Base-by-base conservation (phyloP, 768 basidiomycete genomes). In the Podaxis sp. region DNA sequence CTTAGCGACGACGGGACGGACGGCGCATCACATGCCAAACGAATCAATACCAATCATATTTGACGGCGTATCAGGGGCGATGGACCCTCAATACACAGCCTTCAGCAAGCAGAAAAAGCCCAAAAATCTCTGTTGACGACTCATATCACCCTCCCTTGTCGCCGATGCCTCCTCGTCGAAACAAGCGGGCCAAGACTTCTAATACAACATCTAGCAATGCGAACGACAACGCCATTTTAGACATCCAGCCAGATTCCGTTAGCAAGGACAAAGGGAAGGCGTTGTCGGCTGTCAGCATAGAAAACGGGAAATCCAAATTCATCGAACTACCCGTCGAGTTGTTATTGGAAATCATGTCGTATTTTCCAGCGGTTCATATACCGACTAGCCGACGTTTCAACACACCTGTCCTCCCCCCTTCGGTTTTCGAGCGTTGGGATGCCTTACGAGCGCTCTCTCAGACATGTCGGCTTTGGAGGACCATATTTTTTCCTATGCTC, bases 401-500 rank as follows among this genome's bases (percentile, higher is more conserved):
- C 56, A 33, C 41, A 15, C 63, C 60, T 13, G n/a, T 69, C 7
- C 66, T 71, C 12, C 68, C 72, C 15, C 36, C 60, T 6, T 54
- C 56, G 2, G 69, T 71, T 62, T 68, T 71, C 28, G 69, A 68
- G 33, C 72, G 74, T 26, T 67, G 68, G n/a, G 68, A 74, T 33
- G 65, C 63, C 11, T 66, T 77, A 13, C 70, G 75, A 1, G 70
- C 74, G 4, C 69, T 77, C 5, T 77, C 77, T 0, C 77, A 77
- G 59, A 75, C 75, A 0, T 75, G 74, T 58, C 65, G 60, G 22
- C 51, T 64, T 0, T 72, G 75, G 50, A 68, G 76, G 10, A 41
- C 56, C 1, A 53, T 72, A 0, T 76, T 76, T 50, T 65, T 75
- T 2, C 72, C 72, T 1, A 56, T 73, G 50, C 55, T 73, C 0